These are phyloP conservation scores for Paradendryphiella salina DNA, from an alignment of 2,329 filamentous ascomycete genomes.

Conservation along the genomic window DNA sequence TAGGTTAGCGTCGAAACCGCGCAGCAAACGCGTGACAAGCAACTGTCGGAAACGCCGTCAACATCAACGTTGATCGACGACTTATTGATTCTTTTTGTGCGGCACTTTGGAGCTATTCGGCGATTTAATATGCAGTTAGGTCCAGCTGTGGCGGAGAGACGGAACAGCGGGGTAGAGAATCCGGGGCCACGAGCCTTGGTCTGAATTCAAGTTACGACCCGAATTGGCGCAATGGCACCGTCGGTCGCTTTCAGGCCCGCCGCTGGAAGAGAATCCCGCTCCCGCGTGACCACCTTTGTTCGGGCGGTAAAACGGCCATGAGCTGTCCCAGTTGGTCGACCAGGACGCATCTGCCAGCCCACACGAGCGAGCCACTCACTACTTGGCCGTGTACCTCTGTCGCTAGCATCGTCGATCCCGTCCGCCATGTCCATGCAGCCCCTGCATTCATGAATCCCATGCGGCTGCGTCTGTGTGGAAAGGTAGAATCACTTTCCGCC, in stretches of 20 bases:
- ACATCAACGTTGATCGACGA: background rate
- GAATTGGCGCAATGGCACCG: background rate
- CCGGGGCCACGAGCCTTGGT: constrained; percentile 4
- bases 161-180: background rate
- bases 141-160: background rate
- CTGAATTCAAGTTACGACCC: background rate
- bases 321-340: constrained; percentile 3
- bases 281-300: constrained; percentile 14
- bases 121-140: background rate
- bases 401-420: constrained; percentile 16
- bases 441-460: constrained; percentile 6
- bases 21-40: background rate
- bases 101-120: background rate
- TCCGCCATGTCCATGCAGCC: constrained; percentile 7
- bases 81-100: background rate
- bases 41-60: background rate
- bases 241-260: constrained; percentile 1
- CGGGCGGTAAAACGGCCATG: constrained; percentile 3
- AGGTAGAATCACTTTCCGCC: background rate
- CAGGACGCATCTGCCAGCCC: background rate
- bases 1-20: background rate
- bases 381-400: background rate
- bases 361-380: constrained; percentile 7
- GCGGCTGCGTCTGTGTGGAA: background rate
- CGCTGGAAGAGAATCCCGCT: constrained; percentile 19